Evolutionary conservation across 768 basidiomycete genomes (phyloP).

Genomic region (Termitomyces sp.): DNA sequence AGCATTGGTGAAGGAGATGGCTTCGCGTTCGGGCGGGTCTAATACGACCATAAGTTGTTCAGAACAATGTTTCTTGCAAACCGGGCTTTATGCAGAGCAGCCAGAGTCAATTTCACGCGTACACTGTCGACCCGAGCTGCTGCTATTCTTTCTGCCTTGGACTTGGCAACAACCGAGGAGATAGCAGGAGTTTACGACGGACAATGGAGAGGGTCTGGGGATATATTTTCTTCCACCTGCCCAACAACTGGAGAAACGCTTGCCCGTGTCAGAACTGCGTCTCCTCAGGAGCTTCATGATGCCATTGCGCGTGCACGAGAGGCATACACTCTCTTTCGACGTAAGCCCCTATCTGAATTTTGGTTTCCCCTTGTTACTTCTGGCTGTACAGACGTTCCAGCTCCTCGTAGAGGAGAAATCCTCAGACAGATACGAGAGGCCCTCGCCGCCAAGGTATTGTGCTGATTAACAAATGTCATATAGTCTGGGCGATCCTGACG

Average conservation of each 20-base stretch:
- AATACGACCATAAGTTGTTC: not conserved
- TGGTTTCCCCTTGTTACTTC: not conserved
- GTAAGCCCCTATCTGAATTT: conserved; percentile 21
- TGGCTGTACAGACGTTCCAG: conserved; percentile 53
- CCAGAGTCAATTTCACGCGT: conserved; percentile 26
- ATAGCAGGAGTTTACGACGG: conserved; percentile 79
- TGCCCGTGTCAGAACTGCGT: conserved; percentile 68
- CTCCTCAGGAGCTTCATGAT: conserved; percentile 64
- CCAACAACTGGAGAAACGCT: conserved; percentile 86
- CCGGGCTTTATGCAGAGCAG: conserved; percentile 15
- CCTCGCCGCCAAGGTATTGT: conserved; percentile 63
- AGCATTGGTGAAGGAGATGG: not conserved
- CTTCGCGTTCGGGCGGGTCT: conserved; percentile 1
- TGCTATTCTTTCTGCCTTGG: conserved; percentile 55
- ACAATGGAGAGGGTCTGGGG: conserved; percentile 73
- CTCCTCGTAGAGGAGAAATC: conserved; percentile 84
- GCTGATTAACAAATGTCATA: not conserved
- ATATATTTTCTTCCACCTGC: conserved; percentile 64
- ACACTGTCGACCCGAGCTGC: conserved; percentile 67
- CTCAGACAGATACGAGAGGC: conserved; percentile 84
- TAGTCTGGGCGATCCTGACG: not conserved
- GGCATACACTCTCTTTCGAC: conserved; percentile 65
- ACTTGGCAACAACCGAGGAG: conserved; percentile 51
- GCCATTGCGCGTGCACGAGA: conserved; percentile 67
- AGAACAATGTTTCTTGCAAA: conserved; percentile 21